Base-by-base conservation (phyloP, 2,329 filamentous ascomycete species). In the Fusarium solani-melongenae region DNA sequence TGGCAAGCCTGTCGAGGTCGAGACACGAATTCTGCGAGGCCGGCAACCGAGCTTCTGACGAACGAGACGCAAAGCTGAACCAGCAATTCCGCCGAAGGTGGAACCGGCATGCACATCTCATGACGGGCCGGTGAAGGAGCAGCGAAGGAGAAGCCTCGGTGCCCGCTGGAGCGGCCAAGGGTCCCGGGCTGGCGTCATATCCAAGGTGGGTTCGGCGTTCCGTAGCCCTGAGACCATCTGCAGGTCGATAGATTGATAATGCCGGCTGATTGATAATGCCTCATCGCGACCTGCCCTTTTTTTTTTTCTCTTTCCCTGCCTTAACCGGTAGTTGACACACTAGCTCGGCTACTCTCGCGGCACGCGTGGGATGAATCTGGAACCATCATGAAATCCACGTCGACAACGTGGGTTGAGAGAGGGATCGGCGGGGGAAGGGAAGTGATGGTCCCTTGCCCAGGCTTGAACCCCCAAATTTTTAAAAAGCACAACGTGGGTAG, bases 251-350 rank as follows among this genome's bases (percentile, higher is more conserved):
- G 73, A 77, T 77, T 76, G 75, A 77, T 77, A 77, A 77, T 64
- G 61, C 58, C 69, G 57, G 53, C 58, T 76, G 69, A 77, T 77
- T 77, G 74, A 77, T 76, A 75, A 77, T 75, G 65, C 68, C 71
- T 74, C 74, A 72, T 72, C 72, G 41, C 64, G 63, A 70, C 67
- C 62, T 60, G 27, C 29, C 41, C 62, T 15, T 15, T 46, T 22
- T 22, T 24, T 44, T 22, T 15, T 4, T 11, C 7, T 14, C 20
- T 12, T 29, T 57, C 24, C 29, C 8, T 44, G 33, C 60, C 34
- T 55, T 27, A 67, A 39, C 59, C 29, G 46, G 63, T 44, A 67
- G 20, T 24, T n/a, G 22, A 31, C 33, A 34, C 56, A 36, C 20
- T 64, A 65, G 34, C 14, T 41, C n/a, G 22, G 34, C 31, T n/a